phyloP scores from a whole-genome alignment of 352 stramenopile species.

The Globisporangium camurandrum region DNA sequence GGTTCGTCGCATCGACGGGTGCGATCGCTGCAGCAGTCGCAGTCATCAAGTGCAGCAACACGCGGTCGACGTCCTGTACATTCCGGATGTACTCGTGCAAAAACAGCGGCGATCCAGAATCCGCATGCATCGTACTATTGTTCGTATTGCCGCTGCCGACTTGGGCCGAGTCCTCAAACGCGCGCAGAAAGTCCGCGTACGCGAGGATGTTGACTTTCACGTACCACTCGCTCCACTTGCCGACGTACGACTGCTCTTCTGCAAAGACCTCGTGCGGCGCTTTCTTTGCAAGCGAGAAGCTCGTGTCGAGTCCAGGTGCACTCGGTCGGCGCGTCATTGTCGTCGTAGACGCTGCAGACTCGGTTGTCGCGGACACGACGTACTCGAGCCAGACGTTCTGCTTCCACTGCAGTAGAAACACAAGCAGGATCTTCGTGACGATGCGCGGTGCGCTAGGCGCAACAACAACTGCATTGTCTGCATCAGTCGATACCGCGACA shows the following conservation, averaged over 20 bases:
- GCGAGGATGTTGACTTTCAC: constrained; percentile 83
- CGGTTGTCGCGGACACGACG: constrained; percentile 63
- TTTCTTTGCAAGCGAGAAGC: constrained; percentile 16
- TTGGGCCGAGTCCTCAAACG: constrained; percentile 65
- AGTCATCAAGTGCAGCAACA: constrained; percentile 80
- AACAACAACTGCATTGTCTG: constrained; percentile 11
- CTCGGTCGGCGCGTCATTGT: constrained; percentile 8
- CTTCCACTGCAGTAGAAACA: constrained; percentile 85
- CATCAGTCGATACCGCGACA: neutral
- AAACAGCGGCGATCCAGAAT: constrained; percentile 27
- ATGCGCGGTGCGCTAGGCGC: constrained; percentile 15
- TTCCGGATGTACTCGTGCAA: constrained; percentile 81
- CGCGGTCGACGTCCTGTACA: constrained; percentile 81
- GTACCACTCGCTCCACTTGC: constrained; percentile 70
- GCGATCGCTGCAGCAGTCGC: constrained; percentile 44
- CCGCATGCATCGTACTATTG: constrained; percentile 3
- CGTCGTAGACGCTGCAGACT: constrained; percentile 14
- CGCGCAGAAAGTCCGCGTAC: constrained; percentile 71
- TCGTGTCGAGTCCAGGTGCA: constrained; percentile 4
- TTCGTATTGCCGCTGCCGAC: constrained; percentile 4
- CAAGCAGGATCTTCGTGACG: constrained; percentile 64
- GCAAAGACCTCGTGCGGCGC: constrained; percentile 20
- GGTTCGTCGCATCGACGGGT: constrained; percentile 27
- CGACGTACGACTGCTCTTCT: constrained; percentile 28
- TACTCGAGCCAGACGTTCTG: constrained; percentile 88